Evolutionary conservation across 768 basidiomycete species (phyloP), one percentile per base, ranked within the genome.

Genomic region (Mycena latifolia): DNA sequence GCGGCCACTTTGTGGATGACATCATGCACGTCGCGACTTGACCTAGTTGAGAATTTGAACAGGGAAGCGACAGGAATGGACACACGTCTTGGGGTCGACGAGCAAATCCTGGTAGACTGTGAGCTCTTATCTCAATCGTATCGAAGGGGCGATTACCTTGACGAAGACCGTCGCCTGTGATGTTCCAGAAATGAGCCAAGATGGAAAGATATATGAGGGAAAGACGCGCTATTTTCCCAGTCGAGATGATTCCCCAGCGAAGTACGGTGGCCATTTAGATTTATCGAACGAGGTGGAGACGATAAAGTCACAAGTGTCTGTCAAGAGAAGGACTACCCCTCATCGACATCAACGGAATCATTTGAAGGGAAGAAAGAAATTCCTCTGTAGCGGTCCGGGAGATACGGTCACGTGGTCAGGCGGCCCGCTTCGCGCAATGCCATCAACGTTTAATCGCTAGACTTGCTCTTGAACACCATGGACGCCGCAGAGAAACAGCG

Each of bases 191-290:
- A 39, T 61, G 9, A 60, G 62, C 22, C 31, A 28, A 28, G 27
- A 33, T 12, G 20, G 31, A 48, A n/a, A 28, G 37, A 62, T 27
- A 55, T 22, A 43, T 20, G 22, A 45, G 12, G 14, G 33, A 62
- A 56, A 11, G 35, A 70, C 69, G 43, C 41, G 61, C 88, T 63
- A 95, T 96, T 22, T 75, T 73, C 31, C 93, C 93, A 2, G 94
- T 94, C 15, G 93, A 92, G 66, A 97, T 91, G 69, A 96, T 92
- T 20, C 95, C 94, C 95, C 94, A 95, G 60, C 87, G 87, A 58
- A 94, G 77, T 20, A 66, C 68, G 33, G 65, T 66, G 50, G 78
- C 67, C 80, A 82, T 82, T 45, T 11, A 31, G 22, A 35, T 55
- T 24, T 22, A n/a, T n/a, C n/a, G n/a, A n/a, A n/a, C n/a, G n/a